These are phyloP conservation scores for Sugiyamaella castrensis DNA, from an alignment of 1,139 yeast genomes.

Conservation along the genomic window DNA sequence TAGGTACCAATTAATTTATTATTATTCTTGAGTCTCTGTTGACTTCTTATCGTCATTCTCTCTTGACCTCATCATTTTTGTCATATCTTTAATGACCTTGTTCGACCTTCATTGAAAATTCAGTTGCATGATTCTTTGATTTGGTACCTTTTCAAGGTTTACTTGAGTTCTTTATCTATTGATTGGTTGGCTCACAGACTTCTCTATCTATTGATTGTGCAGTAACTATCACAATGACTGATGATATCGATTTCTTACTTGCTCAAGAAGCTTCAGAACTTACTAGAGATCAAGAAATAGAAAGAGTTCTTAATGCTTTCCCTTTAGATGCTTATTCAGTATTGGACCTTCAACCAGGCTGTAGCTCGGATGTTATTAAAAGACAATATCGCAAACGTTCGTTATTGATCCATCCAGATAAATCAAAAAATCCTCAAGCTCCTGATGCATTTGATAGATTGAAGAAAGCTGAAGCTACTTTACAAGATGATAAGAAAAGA, in stretches of 20 bases:
- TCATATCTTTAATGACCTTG: no score
- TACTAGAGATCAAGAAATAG: slow-evolving; percentile 51
- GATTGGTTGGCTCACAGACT: no score
- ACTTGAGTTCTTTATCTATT: no score
- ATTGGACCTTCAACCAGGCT: slow-evolving; percentile 54
- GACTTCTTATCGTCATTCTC: no score
- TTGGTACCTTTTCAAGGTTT: no score
- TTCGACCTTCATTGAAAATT: no score
- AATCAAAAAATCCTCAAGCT: slow-evolving; percentile 52
- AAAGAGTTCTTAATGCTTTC: slow-evolving; percentile 49
- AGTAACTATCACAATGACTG: slow-evolving; percentile 15
- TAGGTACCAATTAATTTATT: no score
- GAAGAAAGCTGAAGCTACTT: slow-evolving; percentile 40
- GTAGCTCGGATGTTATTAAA: slow-evolving; percentile 41
- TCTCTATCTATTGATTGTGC: no score
- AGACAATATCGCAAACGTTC: slow-evolving; percentile 57
- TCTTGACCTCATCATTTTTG: no score
- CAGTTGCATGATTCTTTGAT: no score
- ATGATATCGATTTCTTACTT: slow-evolving; percentile 34
- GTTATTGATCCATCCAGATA: slow-evolving; percentile 67
- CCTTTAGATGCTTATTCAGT: slow-evolving; percentile 55
- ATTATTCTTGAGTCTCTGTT: no score
- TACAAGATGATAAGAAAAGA: slow-evolving; percentile 37
- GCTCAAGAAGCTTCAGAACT: slow-evolving; percentile 34
- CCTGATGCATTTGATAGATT: slow-evolving; percentile 59